Conservation (phyloP, 176 grass and related monocot genomes). For the Canna indica region DNA sequence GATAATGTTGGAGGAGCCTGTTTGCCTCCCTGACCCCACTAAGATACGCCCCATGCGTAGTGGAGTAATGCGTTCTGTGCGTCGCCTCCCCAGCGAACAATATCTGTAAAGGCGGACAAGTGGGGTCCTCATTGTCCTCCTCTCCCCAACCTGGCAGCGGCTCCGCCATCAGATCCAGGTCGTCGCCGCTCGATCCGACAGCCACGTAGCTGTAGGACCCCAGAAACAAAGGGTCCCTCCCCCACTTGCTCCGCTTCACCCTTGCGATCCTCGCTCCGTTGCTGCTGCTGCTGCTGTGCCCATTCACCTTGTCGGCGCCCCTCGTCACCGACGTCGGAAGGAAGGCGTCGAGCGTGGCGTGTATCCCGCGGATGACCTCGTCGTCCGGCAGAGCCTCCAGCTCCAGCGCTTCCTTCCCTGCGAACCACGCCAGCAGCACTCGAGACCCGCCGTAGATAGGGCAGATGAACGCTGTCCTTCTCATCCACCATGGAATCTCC, state of each 20-base stretch:
- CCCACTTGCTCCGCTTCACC: conserved; percentile 62
- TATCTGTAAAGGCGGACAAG: conserved; percentile 24
- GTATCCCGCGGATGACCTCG: conserved; percentile 36
- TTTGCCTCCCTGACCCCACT: conserved; percentile 73
- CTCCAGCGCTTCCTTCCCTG: conserved; percentile 57
- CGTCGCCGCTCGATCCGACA: conserved; percentile 55
- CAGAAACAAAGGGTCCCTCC: conserved; percentile 51
- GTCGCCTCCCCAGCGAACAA: conserved; percentile 92
- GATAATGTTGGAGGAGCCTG: conserved; percentile 43
- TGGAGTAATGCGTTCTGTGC: conserved; percentile 78
- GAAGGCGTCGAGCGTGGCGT: conserved; percentile 36
- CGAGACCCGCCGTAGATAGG: conserved; percentile 46
- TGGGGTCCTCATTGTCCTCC: neutral
- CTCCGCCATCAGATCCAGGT: conserved; percentile 73
- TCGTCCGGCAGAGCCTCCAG: conserved; percentile 64
- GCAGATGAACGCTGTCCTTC: conserved; percentile 53
- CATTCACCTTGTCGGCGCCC: neutral
- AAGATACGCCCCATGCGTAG: conserved; percentile 71
- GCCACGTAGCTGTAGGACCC: conserved; percentile 93
- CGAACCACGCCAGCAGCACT: conserved; percentile 70
- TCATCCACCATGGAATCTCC: conserved; percentile 71
- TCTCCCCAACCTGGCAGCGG: conserved; percentile 29
- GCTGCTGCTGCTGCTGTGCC: too few species aligned
- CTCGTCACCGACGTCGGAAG: conserved; percentile 16
- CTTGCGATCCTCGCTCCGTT: conserved; percentile 23